phyloP scores from a whole-genome alignment of 2,329 filamentous ascomycete species.

The Paecilomyces sp. region DNA sequence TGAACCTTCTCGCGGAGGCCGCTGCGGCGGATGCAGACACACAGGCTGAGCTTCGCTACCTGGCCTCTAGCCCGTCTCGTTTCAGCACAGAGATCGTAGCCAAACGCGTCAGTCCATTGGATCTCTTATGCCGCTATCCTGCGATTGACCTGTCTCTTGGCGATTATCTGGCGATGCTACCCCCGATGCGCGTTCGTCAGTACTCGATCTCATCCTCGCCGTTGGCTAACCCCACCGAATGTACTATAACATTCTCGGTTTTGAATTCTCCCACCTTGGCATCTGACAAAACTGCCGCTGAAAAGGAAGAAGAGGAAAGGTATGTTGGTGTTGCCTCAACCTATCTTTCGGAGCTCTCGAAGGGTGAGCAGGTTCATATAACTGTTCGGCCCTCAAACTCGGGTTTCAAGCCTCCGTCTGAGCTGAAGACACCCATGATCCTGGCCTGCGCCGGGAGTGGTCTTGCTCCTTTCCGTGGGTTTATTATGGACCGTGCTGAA shows the following conservation, averaged over 20 bases:
- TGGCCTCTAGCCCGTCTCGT: conserved; percentile 20
- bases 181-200: conserved; percentile 70
- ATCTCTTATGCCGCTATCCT: conserved; percentile 60
- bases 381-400: conserved; percentile 26
- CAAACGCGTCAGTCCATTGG: conserved; percentile 53
- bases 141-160: conserved; percentile 55
- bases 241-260: conserved; percentile 63
- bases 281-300: conserved; percentile 16
- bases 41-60: conserved; percentile 32
- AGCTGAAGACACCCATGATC: conserved; percentile 29
- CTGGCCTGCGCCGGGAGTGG: conserved; percentile 42
- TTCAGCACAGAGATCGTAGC: conserved; percentile 44
- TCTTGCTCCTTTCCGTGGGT: conserved; percentile 57
- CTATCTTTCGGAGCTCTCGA: conserved; percentile 47
- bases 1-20: conserved; percentile 40
- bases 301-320: conserved; percentile 40
- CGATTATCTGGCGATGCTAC: conserved; percentile 63
- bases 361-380: conserved; percentile 25
- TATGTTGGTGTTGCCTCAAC: conserved; percentile 56
- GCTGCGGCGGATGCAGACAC: conserved; percentile 42
- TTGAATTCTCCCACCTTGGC: conserved; percentile 48
- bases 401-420: conserved; percentile 28
- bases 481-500: conserved; percentile 54
- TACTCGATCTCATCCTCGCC: conserved; percentile 76
- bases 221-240: conserved; percentile 48